Conservation (phyloP, 768 basidiomycete species). For the Podaxis sp. region DNA sequence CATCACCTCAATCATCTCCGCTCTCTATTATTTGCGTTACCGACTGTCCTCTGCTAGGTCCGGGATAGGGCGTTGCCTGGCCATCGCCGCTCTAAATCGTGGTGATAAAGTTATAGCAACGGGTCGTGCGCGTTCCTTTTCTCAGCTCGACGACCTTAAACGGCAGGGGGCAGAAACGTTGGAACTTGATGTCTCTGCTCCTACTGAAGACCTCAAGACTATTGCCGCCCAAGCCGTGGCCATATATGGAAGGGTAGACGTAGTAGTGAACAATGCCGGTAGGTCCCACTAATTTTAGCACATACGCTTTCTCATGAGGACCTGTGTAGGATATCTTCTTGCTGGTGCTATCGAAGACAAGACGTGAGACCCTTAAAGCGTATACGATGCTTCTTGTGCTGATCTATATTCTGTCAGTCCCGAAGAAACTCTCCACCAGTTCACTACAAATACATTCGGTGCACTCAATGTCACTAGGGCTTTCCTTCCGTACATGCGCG, state of each 20-base stretch:
- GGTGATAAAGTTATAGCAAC: slow-evolving; percentile 53
- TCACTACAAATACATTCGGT: slow-evolving; percentile 47
- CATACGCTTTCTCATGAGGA: not conserved
- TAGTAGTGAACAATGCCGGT: slow-evolving; percentile 48
- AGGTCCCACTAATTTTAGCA: not conserved
- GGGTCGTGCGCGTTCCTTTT: slow-evolving; percentile 35
- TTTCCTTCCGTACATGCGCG: slow-evolving; percentile 48
- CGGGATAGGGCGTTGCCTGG: slow-evolving; percentile 40
- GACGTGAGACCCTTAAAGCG: slow-evolving; percentile 23
- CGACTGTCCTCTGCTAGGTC: slow-evolving; percentile 27
- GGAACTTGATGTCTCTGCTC: slow-evolving; percentile 35
- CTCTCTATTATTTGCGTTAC: not conserved
- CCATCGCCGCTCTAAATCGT: slow-evolving; percentile 39
- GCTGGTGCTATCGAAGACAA: slow-evolving; percentile 33
- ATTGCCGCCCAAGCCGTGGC: slow-evolving; percentile 35
- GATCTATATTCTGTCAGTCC: slow-evolving; percentile 25
- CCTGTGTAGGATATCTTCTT: slow-evolving; percentile 32
- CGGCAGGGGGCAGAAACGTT: slow-evolving; percentile 37
- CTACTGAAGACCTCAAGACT: slow-evolving; percentile 32
- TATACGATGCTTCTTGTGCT: no score
- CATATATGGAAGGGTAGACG: slow-evolving; percentile 43
- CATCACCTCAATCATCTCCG: slow-evolving; percentile 6
- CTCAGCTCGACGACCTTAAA: slow-evolving; percentile 37
- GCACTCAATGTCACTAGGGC: slow-evolving; percentile 43
- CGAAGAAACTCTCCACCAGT: slow-evolving; percentile 39